Conservation (phyloP, 805 yeast species). For the Ogataea nakhonphanomensis region DNA sequence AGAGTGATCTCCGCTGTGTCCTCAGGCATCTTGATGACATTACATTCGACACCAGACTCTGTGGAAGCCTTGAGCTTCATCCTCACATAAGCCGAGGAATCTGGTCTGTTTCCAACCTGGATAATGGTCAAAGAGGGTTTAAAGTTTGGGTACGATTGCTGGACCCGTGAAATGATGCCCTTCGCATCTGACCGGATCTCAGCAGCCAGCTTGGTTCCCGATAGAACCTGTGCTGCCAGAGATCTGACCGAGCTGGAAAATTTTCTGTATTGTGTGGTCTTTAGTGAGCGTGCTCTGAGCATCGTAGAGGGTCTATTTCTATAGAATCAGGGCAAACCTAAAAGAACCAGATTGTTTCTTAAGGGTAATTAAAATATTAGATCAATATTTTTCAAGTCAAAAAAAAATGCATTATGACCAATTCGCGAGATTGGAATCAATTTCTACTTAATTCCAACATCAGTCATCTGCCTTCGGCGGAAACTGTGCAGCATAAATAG, state of each 20-base stretch:
- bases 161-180: conserved; percentile 38
- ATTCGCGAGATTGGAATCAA: too few relatives aligned
- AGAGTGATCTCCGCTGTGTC: conserved; percentile 53
- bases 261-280: conserved; percentile 5
- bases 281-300: conserved; percentile 12
- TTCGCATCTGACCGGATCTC: conserved; percentile 42
- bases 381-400: conserved; percentile 9
- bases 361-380: not conserved
- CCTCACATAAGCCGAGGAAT: conserved; percentile 75
- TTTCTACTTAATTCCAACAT: too few relatives aligned
- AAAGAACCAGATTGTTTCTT: too few relatives aligned
- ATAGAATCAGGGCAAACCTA: too few relatives aligned
- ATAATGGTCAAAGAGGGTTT: conserved; percentile 65
- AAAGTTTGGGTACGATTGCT: conserved; percentile 49
- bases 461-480: too few relatives aligned
- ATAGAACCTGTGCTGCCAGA: conserved; percentile 33
- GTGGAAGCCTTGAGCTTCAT: conserved; percentile 78
- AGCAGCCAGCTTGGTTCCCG: conserved; percentile 48
- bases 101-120: conserved; percentile 76
- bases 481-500: too few relatives aligned
- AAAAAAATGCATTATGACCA: not conserved
- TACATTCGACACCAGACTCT: conserved; percentile 64
- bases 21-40: conserved; percentile 56
- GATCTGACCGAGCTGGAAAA: conserved; percentile 17
- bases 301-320: not conserved